Percentiles rank a stretch among this genome's conserved stretches.
These are phyloP conservation scores for Cryptomeria japonica DNA, from an alignment of 75 land plant genomes.

Conservation along the genomic window DNA sequence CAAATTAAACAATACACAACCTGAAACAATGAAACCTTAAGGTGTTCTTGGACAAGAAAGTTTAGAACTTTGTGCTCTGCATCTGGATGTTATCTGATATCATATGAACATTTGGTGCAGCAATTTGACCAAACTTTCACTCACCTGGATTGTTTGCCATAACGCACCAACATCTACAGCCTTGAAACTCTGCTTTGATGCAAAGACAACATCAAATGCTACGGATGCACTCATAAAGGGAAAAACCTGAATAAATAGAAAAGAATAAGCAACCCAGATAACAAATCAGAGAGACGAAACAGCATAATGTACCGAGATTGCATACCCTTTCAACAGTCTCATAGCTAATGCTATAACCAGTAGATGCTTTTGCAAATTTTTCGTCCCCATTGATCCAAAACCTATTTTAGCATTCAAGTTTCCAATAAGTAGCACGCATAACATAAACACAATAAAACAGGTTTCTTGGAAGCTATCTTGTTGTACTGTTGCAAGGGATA, in stretches of 20 bases:
- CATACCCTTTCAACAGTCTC: neutral
- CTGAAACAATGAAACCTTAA: neutral
- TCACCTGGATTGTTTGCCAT: neutral
- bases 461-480: neutral
- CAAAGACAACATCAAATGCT: neutral
- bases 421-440: neutral
- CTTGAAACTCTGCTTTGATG: constrained; percentile 1
- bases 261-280: neutral
- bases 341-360: neutral
- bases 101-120: neutral
- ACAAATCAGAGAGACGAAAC: neutral
- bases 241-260: neutral
- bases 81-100: neutral
- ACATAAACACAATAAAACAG: neutral
- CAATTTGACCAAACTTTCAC: neutral
- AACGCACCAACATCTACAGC: neutral
- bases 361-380: neutral
- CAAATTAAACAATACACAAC: neutral
- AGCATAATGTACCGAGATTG: neutral
- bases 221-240: constrained; percentile 1
- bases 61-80: neutral
- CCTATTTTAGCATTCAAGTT: neutral
- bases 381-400: neutral
- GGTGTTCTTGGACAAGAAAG: neutral
- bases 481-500: neutral